Conservation (phyloP, 2,329 filamentous ascomycete species). For the Fusarium falciforme region DNA sequence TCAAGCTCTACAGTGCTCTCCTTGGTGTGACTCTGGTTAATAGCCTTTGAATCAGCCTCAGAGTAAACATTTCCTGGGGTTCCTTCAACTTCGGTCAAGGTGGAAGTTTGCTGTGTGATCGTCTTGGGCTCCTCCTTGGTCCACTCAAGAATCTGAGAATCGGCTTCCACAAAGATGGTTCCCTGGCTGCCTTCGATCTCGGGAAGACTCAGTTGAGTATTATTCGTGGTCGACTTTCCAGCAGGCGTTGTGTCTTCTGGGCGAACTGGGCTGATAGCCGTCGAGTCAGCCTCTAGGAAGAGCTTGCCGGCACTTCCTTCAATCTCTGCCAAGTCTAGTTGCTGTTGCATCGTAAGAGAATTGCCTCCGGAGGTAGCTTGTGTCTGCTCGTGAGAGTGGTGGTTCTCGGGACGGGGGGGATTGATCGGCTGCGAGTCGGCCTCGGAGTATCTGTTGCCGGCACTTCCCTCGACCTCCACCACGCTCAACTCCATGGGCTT, state of each 20-base stretch:
- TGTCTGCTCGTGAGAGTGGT: not conserved
- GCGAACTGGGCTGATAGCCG: not conserved
- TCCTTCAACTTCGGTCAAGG: not conserved
- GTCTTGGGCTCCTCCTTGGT: not conserved
- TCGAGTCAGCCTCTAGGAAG: not conserved
- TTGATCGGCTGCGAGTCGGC: constrained; percentile 1
- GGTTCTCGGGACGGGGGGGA: not conserved
- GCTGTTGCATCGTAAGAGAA: not conserved
- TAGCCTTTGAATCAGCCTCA: not conserved
- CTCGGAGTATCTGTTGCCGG: not conserved
- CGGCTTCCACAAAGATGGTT: not conserved
- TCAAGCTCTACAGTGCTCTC: not conserved
- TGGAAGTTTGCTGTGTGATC: not conserved
- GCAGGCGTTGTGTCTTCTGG: not conserved
- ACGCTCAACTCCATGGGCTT: too few relatives aligned
- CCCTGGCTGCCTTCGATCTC: not conserved
- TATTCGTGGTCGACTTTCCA: not conserved
- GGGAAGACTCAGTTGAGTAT: not conserved
- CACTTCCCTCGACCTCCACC: not conserved
- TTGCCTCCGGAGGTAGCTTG: not conserved
- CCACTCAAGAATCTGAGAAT: not conserved
- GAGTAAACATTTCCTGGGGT: not conserved
- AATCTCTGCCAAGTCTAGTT: not conserved
- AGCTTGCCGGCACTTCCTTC: not conserved
- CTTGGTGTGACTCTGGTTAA: not conserved